Percentiles rank a stretch among this genome's conserved stretches.
phyloP scores from a whole-genome alignment of 495 filamentous ascomycete species.

The Chaetomium cochliodes region DNA sequence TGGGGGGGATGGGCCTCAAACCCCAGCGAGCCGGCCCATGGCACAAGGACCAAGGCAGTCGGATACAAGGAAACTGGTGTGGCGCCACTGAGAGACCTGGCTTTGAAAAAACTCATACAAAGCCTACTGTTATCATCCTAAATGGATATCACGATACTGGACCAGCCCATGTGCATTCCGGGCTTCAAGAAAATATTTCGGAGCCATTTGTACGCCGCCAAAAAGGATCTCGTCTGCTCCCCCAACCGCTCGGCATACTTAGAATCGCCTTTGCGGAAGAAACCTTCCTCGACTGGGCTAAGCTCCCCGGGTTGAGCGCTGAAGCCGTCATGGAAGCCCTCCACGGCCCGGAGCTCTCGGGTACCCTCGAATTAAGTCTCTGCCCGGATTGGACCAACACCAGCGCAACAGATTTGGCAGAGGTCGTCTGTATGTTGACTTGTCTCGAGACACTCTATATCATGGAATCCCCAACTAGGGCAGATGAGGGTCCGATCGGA shows the following conservation, averaged over 20 bases:
- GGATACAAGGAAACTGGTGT: no score
- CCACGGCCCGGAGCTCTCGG: background rate
- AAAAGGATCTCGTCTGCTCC: background rate
- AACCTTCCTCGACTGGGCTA: background rate
- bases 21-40: no score
- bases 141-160: no score
- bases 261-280: constrained; percentile 5
- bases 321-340: background rate
- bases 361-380: background rate
- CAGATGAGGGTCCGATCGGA: constrained; percentile 4
- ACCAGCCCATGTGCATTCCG: no score
- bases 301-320: background rate
- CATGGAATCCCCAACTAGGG: constrained; percentile 1
- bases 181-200: background rate
- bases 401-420: background rate
- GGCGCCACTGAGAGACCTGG: no score
- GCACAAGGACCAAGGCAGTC: no score
- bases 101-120: no score
- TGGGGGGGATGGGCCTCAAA: no score
- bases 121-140: no score
- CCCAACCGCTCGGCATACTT: background rate
- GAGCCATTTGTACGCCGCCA: background rate
- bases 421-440: background rate
- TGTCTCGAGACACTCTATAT: background rate
- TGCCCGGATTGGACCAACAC: constrained; percentile 4